Base-by-base conservation (phyloP, 2,329 filamentous ascomycete genomes). In the Myrmaecium sp. region DNA sequence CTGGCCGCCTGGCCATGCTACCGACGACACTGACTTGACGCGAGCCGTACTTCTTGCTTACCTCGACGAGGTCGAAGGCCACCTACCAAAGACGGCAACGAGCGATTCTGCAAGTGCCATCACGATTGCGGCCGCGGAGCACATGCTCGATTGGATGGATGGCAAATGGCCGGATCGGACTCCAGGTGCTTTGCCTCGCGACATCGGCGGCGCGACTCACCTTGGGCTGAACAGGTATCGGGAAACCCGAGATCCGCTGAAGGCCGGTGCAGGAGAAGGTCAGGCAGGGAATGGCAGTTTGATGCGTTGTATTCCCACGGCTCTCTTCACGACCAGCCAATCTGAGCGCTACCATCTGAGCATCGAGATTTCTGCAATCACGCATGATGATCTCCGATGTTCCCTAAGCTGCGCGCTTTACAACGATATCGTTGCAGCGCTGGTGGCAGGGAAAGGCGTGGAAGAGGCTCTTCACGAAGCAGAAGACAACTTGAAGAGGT, bases 11-110 rank as follows among this genome's bases (percentile, higher is more conserved):
- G 59, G 60, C 5, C 49, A 55, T 30, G 58, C 58, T 10, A 62
- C 59, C 14, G 58, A 62, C 36, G 58, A 62, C 36, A 62, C 58
- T 1, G 58, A 62, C 34, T 42, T 62, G 34, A 58, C 55, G 4
- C 54, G 58, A 4, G 57, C 49, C 6, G 52, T 61, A 0, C 42
- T 62, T 4, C 46, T 62, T 9, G 56, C 55, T 3, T 62, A 62
- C 33, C 39, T 32, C 1, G 51, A 27, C 17, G 23, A 24, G 15
- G 10, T 22, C 19, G n/a, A n/a, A n/a, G n/a, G n/a, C n/a, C n/a
- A n/a, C n/a, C n/a, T n/a, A n/a, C n/a, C n/a, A n/a, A n/a, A n/a
- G n/a, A n/a, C n/a, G n/a, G n/a, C n/a, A n/a, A n/a, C n/a, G n/a
- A n/a, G n/a, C n/a, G n/a, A n/a, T n/a, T n/a, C n/a, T n/a, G 19